Base-by-base conservation (phyloP, 805 yeast species). In the Helenozyma baotianmanensis region DNA sequence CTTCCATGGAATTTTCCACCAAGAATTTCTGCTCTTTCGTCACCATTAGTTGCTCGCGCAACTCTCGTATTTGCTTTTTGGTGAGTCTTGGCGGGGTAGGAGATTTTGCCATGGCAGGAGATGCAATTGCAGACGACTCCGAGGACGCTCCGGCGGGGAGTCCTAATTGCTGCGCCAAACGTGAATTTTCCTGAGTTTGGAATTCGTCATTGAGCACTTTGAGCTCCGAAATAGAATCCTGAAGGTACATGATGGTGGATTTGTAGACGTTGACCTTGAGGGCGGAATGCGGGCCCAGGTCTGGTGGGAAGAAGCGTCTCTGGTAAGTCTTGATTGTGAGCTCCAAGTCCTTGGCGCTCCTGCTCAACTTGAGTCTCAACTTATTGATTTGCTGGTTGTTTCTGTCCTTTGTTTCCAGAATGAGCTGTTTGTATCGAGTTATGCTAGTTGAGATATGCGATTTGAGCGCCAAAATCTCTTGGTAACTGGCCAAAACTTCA, bases 1-100 rank as follows among this genome's bases (percentile, higher is more conserved):
- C 76, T 2, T 68, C 65, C 17, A 84, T 71, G 73, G 81, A 74
- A 11, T 76, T 69, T 37, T 76, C 74, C 3, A 90, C 78, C 39
- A 90, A 57, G 45, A 74, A 89, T 45, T 70, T 68, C 49, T 89
- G 97, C 52, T 89, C 97, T 39, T 81, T 81, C 50, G 87, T 59
- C 9, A 90, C 96, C 82, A 89, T 83, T 37, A 89, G 59, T 43
- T 82, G 80, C 44, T 87, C 90, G 28, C 92, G 60, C 17, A 68
- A 58, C 30, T 69, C 69, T 26, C 88, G 67, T 8, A 82, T 72
- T 41, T 79, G 72, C 31, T 56, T 60, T 46, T 73, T 69, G 4
- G 79, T 68, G 2, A 72, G 48, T 17, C 54, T 54, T 3, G 65
- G 62, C 2, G 24, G 37, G 13, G 32, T 14, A 4, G 33, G 33